phyloP scores from a whole-genome alignment of 768 basidiomycete genomes.

The Mycena rebaudengoi region DNA sequence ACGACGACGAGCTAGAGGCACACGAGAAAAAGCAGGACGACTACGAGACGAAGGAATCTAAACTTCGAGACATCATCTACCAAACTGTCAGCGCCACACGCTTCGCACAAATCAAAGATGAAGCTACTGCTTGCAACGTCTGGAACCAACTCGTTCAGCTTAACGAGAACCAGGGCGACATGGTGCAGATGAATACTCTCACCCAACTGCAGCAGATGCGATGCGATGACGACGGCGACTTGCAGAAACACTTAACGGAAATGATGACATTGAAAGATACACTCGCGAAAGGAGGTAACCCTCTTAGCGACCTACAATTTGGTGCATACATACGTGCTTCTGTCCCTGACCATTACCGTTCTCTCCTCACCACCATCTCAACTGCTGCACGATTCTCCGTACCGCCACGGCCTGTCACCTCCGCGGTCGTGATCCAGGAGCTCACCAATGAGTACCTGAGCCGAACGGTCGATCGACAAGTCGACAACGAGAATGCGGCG shows the following conservation, averaged over 20 bases:
- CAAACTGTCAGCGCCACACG: neutral
- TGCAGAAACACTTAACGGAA: neutral
- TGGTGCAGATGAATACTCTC: neutral
- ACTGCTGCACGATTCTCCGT: neutral
- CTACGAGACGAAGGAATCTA: neutral
- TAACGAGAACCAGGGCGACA: neutral
- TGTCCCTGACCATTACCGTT: neutral
- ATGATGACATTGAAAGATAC: neutral
- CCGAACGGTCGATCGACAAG: neutral
- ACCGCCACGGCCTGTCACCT: neutral
- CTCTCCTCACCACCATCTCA: neutral
- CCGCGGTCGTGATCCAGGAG: neutral
- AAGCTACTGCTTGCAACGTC: too few species aligned
- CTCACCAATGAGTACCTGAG: slow-evolving; percentile 1
- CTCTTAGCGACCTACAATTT: neutral
- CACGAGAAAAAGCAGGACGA: too few species aligned
- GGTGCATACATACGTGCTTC: neutral
- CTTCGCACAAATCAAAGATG: neutral
- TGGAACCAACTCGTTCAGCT: neutral
- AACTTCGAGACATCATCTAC: neutral
- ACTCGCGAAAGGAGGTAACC: neutral
- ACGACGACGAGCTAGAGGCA: too few species aligned
- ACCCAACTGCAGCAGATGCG: slow-evolving; percentile 2
- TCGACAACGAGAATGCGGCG: neutral
- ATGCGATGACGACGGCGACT: neutral